A percentile compares a stretch with the other conserved stretches of the same genome.
These are phyloP conservation scores for Entomophthora muscae DNA, from an alignment of 371 early-diverging fungal genomes.

Conservation along the genomic window DNA sequence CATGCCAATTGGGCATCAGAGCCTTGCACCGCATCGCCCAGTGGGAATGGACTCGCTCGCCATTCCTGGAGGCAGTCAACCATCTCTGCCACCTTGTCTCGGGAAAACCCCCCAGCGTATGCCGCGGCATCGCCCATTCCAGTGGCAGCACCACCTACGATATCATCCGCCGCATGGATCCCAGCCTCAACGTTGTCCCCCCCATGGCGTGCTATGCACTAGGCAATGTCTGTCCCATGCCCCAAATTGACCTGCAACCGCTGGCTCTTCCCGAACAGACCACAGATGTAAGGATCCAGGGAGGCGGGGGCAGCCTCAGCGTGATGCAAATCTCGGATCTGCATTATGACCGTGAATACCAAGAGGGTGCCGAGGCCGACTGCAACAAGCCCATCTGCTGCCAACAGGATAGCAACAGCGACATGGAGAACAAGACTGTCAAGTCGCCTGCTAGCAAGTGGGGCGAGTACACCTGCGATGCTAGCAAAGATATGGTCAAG, in stretches of 20 bases:
- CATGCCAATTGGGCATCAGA: neutral
- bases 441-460: conserved; percentile 13
- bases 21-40: neutral
- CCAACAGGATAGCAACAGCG: conserved; percentile 10
- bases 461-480: conserved; percentile 17
- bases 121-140: conserved; percentile 6
- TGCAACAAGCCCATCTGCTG: conserved; percentile 14
- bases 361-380: conserved; percentile 9
- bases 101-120: neutral
- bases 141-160: neutral
- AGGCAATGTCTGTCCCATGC: conserved; percentile 6
- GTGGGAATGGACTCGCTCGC: neutral
- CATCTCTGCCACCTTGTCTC: neutral
- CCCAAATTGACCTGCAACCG: neutral
- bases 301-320: neutral
- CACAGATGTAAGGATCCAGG: neutral
- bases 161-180: neutral
- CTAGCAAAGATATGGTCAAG: conserved; percentile 23
- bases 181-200: neutral
- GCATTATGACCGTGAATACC: conserved; percentile 4
- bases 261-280: neutral
- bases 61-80: neutral
- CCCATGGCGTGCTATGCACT: conserved; percentile 6
- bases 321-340: conserved; percentile 5
- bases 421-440: neutral